Base-by-base conservation (phyloP, 139 green algal genomes). In the Dunaliella primolecta region DNA sequence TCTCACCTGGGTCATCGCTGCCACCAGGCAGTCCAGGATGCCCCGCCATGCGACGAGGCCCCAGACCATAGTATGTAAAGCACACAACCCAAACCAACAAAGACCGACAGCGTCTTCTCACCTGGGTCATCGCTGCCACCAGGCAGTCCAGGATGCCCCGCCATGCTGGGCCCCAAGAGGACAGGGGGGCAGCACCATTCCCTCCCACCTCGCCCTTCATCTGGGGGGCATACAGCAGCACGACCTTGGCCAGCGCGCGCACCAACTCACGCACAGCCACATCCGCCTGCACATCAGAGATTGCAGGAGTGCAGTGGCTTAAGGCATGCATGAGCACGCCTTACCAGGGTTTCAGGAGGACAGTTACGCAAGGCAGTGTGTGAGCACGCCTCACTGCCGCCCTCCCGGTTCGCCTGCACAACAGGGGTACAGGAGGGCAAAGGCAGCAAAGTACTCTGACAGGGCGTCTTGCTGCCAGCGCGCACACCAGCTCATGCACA, bases 191-290 rank as follows among this genome's bases (percentile, higher is more conserved):
- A 80, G 7, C n/a, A 1, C 75, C 75, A 80, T 11, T n/a, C 29
- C 75, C n/a, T 11, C 21, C 75, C n/a, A 11, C 75, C 30, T 38
- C 75, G 2, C 75, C 46, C 46, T 64, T 64, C 71, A 85, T 80
- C 31, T 80, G 70, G 3, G 70, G 71, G 11, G 81, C 76, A 55
- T 93, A 88, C 11, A 92, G 86, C 82, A 95, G 89, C 80, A 94
- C 86, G 72, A 94, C 85, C 79, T 92, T 93, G 79, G 82, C 87
- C 31, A 93, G 75, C 1, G 89, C 86, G 0, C 91, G 85, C 21
- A 93, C 87, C 74, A 93, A 84, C 90, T 93, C 88, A 25, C 82
- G 72, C 36, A 92, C 86, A 3, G 86, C 92, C 31, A 88, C 84
- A 34, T 92, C 88, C 32, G 81, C 86, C 89, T 92, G 86, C 15